These are phyloP conservation scores for Chenopodium quinoa DNA, from an alignment of 148 eudicot species.

Conservation along the genomic window DNA sequence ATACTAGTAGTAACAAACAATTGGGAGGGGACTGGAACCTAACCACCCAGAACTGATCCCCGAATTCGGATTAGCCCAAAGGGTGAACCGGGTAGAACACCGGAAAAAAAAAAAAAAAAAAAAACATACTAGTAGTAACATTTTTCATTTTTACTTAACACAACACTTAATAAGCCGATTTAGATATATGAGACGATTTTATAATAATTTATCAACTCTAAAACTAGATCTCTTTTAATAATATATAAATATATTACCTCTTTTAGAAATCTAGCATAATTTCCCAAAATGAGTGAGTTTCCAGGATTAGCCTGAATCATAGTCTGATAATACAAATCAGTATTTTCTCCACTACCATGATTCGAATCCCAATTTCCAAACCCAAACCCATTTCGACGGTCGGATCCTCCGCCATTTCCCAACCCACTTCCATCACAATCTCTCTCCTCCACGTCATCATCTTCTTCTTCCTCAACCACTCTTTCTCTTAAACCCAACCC, in stretches of 20 bases:
- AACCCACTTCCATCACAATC: slow-evolving; percentile 19
- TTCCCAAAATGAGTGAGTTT: slow-evolving; percentile 47
- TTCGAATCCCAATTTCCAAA: slow-evolving; percentile 21
- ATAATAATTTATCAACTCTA: too few relatives aligned
- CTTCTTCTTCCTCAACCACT: slow-evolving; percentile 21
- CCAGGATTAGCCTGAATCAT: slow-evolving; percentile 69
- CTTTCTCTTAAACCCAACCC: slow-evolving; percentile 31
- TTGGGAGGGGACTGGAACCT: too few relatives aligned
- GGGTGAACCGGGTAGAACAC: too few relatives aligned
- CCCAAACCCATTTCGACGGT: slow-evolving; percentile 22
- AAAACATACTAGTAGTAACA: too few relatives aligned
- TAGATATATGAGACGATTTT: too few relatives aligned
- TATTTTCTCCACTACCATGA: slow-evolving; percentile 18
- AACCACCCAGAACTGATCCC: too few relatives aligned
- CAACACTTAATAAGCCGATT: too few relatives aligned
- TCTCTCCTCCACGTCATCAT: slow-evolving; percentile 3
- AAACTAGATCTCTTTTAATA: too few relatives aligned
- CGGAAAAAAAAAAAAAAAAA: too few relatives aligned
- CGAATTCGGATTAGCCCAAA: too few relatives aligned
- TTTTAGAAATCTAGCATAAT: slow-evolving; percentile 56
- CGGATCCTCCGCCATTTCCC: slow-evolving; percentile 15
- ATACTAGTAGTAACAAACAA: too few relatives aligned
- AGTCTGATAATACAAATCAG: slow-evolving; percentile 48
- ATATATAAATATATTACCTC: slow-evolving; percentile 38
- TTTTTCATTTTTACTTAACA: too few relatives aligned